Evolutionary conservation across 306 rosid species (phyloP), one percentile per base, ranked within the genome.

Genomic region (Styphnolobium japonicum): DNA sequence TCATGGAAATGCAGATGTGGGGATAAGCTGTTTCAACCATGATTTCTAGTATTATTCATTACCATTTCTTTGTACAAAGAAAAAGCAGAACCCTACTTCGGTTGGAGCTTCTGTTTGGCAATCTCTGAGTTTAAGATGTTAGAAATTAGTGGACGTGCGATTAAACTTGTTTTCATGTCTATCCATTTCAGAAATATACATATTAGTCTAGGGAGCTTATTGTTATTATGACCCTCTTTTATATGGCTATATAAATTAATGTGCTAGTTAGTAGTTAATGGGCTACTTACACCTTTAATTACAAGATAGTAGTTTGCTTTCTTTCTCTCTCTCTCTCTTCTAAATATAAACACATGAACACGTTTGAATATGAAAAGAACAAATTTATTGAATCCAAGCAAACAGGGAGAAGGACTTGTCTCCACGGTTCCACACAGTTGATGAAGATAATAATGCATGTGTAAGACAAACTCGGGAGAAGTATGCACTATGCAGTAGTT

Each of bases 1-100:
- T 84, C 96, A 8, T 94, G 98, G 98, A 92, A 88, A 87, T 94
- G 98, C 86, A 85, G 71, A 70, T 94, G 98, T 79, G 95, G 97
- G 39, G 53, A 88, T 64, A 91, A 88, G 88, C 73, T 94, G 3
- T 94, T 67, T 85, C 92, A 87, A 19, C 97, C 97, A 67, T 89
- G 88, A 90, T 63, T 40, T 4, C 15, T 3, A 27, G 61, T 14
- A 45, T 8, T 0, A 37, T 14, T 25, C 7, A 0, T 19, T 22
- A 19, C 36, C 22, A 71, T 64, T 7, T 33, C 46, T 57, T 18
- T 60, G 63, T 45, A 15, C 10, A 8, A 33, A 43, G 7, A 25
- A 73, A 2, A 21, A 16, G 7, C 33, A 61, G 64, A 31, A 58
- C 29, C 52, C 46, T 31, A 10, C 39, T 43, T 51, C 5, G 25